phyloP scores from a whole-genome alignment of 2,329 filamentous ascomycete genomes.

The Salinomyces thailandicus region DNA sequence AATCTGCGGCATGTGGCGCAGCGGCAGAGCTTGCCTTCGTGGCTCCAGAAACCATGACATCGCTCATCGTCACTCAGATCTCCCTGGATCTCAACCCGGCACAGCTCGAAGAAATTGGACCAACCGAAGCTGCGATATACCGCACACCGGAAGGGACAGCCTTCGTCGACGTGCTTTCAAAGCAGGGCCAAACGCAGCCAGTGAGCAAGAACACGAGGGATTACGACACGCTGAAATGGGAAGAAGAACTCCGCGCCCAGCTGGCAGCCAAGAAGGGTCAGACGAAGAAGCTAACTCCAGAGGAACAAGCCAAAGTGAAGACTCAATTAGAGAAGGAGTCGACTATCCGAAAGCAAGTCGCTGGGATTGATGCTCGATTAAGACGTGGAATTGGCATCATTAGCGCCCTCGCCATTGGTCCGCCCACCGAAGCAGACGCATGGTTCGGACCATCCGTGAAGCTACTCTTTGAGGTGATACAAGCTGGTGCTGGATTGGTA shows the following conservation, averaged over 20 bases:
- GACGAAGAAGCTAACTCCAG: conserved; percentile 78
- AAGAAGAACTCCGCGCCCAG: conserved; percentile 78
- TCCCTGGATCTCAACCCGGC: conserved; percentile 59
- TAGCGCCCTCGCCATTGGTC: conserved; percentile 67
- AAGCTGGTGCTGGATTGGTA: conserved; percentile 69
- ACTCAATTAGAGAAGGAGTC: conserved; percentile 82
- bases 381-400: conserved; percentile 80
- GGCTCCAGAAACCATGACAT: conserved; percentile 69
- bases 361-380: conserved; percentile 57
- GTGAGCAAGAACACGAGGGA: conserved; percentile 88
- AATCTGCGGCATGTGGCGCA: conserved; percentile 64
- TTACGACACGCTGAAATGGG: conserved; percentile 94
- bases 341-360: conserved; percentile 63
- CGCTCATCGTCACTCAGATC: conserved; percentile 65
- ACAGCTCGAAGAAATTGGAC: conserved; percentile 62
- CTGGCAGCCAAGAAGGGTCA: conserved; percentile 88
- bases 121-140: conserved; percentile 86
- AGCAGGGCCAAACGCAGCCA: conserved; percentile 58
- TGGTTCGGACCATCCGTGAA: conserved; percentile 81
- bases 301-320: conserved; percentile 83
- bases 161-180: conserved; percentile 83
- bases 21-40: conserved; percentile 90
- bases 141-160: conserved; percentile 78
- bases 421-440: conserved; percentile 74
- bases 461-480: conserved; percentile 61